Conservation (phyloP, 1,284 basidiomycete genomes). For the Ustilago vetiveriae region DNA sequence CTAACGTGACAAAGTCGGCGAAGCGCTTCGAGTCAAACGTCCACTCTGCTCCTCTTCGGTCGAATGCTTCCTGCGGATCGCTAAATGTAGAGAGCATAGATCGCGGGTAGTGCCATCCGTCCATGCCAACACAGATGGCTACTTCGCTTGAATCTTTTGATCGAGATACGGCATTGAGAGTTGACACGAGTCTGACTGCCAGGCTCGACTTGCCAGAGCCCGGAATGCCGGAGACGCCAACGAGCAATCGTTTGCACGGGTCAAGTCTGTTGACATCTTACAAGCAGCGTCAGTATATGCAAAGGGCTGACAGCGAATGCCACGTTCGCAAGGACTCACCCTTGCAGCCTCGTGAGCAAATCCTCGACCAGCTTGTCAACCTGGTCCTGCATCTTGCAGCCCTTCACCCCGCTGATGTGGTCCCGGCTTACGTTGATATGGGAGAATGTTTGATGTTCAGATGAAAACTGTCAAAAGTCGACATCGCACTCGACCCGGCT, state of each 20-base stretch:
- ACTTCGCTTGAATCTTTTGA: slow-evolving; percentile 33
- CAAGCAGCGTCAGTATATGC: slow-evolving; percentile 2
- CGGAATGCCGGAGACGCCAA: slow-evolving; percentile 81
- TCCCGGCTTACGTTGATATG: too few relatives aligned
- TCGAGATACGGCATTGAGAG: slow-evolving; percentile 23
- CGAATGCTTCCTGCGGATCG: slow-evolving; percentile 69
- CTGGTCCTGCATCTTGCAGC: slow-evolving; percentile 41
- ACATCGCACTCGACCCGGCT: not conserved
- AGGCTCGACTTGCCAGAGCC: slow-evolving; percentile 85
- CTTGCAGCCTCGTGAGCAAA: slow-evolving; percentile 7
- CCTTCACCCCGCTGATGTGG: not conserved
- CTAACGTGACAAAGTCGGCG: slow-evolving; percentile 45
- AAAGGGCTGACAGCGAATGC: too few relatives aligned
- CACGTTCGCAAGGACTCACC: slow-evolving; percentile 21
- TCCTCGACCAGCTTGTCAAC: slow-evolving; percentile 10
- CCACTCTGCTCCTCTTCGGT: slow-evolving; percentile 61
- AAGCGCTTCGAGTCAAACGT: slow-evolving; percentile 63
- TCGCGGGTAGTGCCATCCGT: slow-evolving; percentile 80
- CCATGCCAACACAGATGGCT: slow-evolving; percentile 77
- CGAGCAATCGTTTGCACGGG: slow-evolving; percentile 73
- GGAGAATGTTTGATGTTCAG: too few relatives aligned
- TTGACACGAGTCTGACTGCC: slow-evolving; percentile 72
- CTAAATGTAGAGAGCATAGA: slow-evolving; percentile 74
- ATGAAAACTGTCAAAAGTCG: not conserved
- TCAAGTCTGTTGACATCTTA: slow-evolving; percentile 68